Conservation (phyloP, 2,329 filamentous ascomycete genomes). For the Beauveria sp. region DNA sequence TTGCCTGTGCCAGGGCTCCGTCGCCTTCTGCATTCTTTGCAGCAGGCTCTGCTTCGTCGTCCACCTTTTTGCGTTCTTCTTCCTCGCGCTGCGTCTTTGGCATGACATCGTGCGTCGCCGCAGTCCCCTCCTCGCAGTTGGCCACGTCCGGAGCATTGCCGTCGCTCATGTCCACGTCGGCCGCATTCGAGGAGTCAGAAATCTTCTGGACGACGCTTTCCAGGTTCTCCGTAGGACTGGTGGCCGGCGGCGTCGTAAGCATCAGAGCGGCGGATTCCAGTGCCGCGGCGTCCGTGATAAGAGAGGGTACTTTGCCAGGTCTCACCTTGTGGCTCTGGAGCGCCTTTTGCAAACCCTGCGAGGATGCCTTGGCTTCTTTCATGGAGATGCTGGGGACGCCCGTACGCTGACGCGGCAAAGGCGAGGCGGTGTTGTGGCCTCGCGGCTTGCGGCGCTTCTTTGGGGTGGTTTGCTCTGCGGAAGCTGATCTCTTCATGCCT, state of each 20-base stretch:
- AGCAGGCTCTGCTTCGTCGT: background rate
- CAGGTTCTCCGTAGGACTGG: background rate
- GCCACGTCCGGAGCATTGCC: background rate
- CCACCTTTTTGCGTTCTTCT: background rate
- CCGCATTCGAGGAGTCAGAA: background rate
- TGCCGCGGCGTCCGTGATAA: background rate
- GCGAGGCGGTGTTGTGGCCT: background rate
- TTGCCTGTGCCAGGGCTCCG: background rate
- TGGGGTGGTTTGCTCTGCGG: background rate
- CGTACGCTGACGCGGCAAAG: background rate
- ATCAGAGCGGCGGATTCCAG: background rate
- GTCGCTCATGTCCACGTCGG: background rate
- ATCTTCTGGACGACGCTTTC: background rate
- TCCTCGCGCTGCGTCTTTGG: background rate
- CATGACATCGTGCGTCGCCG: no score
- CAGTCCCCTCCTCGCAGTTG: no score
- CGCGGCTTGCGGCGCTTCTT: constrained; percentile 4
- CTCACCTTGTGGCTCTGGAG: background rate
- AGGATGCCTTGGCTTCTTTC: background rate
- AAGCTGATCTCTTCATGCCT: background rate
- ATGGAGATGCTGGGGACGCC: background rate
- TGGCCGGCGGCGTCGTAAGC: background rate
- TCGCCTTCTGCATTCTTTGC: background rate
- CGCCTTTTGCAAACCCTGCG: background rate
- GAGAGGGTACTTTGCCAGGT: background rate